phyloP scores from a whole-genome alignment of 352 stramenopile genomes.

The Globisporangium paroecandrum region DNA sequence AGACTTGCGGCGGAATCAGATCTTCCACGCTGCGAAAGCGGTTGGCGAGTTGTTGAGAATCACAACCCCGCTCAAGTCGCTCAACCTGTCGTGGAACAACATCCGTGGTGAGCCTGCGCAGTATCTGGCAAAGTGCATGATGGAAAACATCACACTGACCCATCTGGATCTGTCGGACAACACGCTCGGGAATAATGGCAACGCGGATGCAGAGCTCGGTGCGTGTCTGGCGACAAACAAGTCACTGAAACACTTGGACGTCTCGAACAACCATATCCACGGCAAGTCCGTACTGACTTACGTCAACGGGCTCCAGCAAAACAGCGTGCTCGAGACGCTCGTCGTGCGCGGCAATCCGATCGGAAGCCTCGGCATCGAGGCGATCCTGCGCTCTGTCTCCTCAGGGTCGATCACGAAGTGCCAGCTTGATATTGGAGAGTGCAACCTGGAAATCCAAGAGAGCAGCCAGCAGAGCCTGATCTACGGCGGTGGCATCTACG shows the following conservation, averaged over 20 bases:
- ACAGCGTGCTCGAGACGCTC: constrained; percentile 45
- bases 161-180: constrained; percentile 71
- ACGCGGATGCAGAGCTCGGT: constrained; percentile 57
- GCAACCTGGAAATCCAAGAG: constrained; percentile 64
- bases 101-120: constrained; percentile 64
- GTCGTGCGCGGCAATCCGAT: constrained; percentile 70
- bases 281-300: constrained; percentile 59
- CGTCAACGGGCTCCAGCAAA: constrained; percentile 59
- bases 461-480: constrained; percentile 39
- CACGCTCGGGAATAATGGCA: constrained; percentile 64
- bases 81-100: constrained; percentile 78
- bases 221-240: constrained; percentile 65
- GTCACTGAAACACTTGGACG: constrained; percentile 50
- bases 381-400: constrained; percentile 49
- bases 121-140: constrained; percentile 61
- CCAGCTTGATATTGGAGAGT: constrained; percentile 59
- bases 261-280: constrained; percentile 70
- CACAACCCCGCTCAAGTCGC: constrained; percentile 45
- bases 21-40: constrained; percentile 54
- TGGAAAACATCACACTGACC: constrained; percentile 65
- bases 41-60: constrained; percentile 63
- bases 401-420: constrained; percentile 46
- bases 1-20: constrained; percentile 58
- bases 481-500: constrained; percentile 48
- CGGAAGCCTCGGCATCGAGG: constrained; percentile 50